Percentiles rank a stretch among this genome's conserved stretches.
These are phyloP conservation scores for Tilletiaria anomala DNA, from an alignment of 1,284 basidiomycete species.

Conservation along the genomic window DNA sequence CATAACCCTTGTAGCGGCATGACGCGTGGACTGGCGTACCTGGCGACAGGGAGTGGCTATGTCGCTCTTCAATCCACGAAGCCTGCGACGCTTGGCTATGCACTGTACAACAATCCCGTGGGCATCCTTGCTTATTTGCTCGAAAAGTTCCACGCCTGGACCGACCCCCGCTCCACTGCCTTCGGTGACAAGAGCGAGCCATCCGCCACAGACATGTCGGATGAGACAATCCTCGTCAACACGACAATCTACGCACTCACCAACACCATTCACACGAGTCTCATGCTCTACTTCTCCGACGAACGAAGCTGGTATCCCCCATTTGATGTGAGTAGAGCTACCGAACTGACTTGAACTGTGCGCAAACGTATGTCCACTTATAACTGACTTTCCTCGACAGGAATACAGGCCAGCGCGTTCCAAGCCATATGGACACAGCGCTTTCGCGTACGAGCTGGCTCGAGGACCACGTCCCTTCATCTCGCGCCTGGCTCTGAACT, in stretches of 20 bases:
- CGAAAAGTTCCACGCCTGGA: conserved; percentile 13
- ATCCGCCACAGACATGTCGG: conserved; percentile 9
- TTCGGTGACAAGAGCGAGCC: conserved; percentile 8
- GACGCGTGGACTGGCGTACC: neutral
- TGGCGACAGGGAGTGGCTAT: conserved; percentile 6
- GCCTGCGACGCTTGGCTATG: conserved; percentile 8
- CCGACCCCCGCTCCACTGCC: conserved; percentile 19
- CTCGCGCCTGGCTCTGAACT: conserved; percentile 8
- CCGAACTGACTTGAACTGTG: conserved; percentile 7
- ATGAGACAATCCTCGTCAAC: conserved; percentile 14
- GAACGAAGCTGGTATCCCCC: no score
- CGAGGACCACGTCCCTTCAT: conserved; percentile 15
- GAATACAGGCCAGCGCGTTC: neutral
- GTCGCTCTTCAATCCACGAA: conserved; percentile 4
- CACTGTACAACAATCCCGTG: conserved; percentile 6
- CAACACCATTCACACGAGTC: conserved; percentile 16
- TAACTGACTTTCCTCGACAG: neutral
- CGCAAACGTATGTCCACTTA: neutral
- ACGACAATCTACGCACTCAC: conserved; percentile 19
- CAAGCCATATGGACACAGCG: neutral
- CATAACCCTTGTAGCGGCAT: neutral
- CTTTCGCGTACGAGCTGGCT: conserved; percentile 16
- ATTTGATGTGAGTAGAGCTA: conserved; percentile 5
- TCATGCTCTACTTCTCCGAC: conserved; percentile 2
- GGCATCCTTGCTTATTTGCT: neutral